Conservation (phyloP, 768 basidiomycete species). For the Tricholoma terreum region DNA sequence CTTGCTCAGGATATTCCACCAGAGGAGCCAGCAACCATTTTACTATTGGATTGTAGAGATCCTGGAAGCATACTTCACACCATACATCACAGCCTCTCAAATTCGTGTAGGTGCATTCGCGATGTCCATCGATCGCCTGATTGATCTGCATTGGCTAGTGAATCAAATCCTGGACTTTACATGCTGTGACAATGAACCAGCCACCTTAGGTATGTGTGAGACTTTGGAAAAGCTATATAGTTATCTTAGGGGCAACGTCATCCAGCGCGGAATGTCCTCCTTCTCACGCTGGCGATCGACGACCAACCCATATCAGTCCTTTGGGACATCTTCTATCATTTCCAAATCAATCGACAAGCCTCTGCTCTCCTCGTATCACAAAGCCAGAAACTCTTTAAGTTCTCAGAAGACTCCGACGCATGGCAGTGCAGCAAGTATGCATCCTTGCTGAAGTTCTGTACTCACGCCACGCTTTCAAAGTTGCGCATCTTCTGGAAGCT, state of each 20-base stretch:
- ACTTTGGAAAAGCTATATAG: background rate
- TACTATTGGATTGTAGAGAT: background rate
- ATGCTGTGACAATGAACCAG: background rate
- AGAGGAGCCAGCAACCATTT: background rate
- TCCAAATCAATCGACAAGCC: background rate
- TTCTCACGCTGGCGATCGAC: background rate
- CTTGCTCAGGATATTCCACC: background rate
- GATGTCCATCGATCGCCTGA: background rate
- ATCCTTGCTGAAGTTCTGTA: background rate
- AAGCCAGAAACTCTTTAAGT: background rate
- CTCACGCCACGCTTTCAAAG: background rate
- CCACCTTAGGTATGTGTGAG: background rate
- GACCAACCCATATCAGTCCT: background rate
- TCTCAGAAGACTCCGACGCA: background rate
- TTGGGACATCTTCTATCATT: background rate
- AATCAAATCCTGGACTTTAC: background rate
- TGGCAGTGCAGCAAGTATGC: background rate
- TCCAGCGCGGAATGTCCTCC: background rate
- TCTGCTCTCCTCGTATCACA: background rate
- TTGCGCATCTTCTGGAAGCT: background rate
- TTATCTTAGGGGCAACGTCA: background rate
- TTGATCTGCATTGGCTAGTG: background rate
- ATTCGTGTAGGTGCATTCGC: background rate
- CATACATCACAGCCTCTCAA: background rate
- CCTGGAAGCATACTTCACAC: background rate